Evolutionary conservation across 2,329 filamentous ascomycete species (phyloP).

Genomic region (Colletotrichum tropicale): DNA sequence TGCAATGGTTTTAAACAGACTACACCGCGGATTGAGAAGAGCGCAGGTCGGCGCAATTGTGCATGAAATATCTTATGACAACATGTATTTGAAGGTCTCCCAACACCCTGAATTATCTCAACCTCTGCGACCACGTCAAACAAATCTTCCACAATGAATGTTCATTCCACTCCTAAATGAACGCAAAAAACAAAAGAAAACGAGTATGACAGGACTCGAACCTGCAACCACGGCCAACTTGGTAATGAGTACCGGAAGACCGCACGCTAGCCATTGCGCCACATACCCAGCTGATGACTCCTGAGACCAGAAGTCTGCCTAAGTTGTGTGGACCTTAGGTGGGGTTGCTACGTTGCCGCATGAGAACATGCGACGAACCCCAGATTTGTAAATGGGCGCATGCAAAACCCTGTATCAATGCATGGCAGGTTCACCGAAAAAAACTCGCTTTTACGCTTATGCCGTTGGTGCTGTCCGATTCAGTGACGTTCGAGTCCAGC

Average conservation of each 20-base stretch:
- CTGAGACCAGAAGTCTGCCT: accelerated
- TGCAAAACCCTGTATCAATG: not conserved
- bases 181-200: not conserved
- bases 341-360: not conserved
- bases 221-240: not conserved
- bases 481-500: no score
- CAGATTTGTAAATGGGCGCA: not conserved
- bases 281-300: not conserved
- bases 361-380: not conserved
- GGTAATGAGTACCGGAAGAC: not conserved
- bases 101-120: not conserved
- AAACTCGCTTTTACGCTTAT: no score
- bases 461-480: no score
- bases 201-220: not conserved
- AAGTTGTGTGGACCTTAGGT: not conserved
- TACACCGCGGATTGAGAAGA: not conserved
- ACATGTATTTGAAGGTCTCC: not conserved
- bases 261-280: not conserved
- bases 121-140: not conserved
- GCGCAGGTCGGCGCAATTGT: not conserved
- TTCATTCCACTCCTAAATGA: not conserved
- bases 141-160: accelerated
- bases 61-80: not conserved
- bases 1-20: not conserved
- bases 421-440: not conserved